Evolutionary conservation across 176 grass and related monocot genomes (phyloP).

Genomic region (Triticum turgidum): DNA sequence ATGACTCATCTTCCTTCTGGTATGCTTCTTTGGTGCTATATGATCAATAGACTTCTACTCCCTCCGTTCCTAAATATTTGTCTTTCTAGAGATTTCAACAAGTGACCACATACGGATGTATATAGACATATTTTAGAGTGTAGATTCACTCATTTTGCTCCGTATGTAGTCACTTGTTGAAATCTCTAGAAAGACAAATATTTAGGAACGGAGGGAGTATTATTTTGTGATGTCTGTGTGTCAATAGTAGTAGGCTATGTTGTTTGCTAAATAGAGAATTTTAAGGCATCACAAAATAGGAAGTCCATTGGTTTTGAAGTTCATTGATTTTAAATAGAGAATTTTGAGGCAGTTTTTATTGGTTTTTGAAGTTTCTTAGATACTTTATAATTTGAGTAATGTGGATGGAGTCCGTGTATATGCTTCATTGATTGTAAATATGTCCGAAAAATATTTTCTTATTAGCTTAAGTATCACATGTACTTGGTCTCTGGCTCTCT

Average conservation of each 20-base stretch:
- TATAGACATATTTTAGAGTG: too few relatives aligned
- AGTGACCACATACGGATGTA: too few relatives aligned
- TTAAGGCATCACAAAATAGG: neutral
- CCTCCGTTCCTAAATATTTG: too few relatives aligned
- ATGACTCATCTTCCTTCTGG: constrained; percentile 90
- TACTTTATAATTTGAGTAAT: neutral
- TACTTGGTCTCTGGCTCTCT: constrained; percentile 16
- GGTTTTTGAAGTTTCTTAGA: neutral
- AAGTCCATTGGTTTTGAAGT: too few relatives aligned
- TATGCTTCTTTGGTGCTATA: constrained; percentile 34
- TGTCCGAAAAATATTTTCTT: neutral
- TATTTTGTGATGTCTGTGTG: constrained; percentile 5
- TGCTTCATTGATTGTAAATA: neutral
- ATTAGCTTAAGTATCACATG: neutral
- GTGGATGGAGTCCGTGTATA: neutral
- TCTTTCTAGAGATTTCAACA: too few relatives aligned
- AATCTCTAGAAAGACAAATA: too few relatives aligned
- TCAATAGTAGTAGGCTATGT: neutral
- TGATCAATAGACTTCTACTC: neutral
- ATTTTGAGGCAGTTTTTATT: neutral
- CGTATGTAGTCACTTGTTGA: too few relatives aligned
- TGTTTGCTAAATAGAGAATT: neutral
- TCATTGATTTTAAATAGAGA: neutral
- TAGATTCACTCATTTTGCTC: too few relatives aligned
- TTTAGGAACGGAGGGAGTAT: neutral